phyloP scores from a whole-genome alignment of 768 basidiomycete species.

The Trametopsis cervina region DNA sequence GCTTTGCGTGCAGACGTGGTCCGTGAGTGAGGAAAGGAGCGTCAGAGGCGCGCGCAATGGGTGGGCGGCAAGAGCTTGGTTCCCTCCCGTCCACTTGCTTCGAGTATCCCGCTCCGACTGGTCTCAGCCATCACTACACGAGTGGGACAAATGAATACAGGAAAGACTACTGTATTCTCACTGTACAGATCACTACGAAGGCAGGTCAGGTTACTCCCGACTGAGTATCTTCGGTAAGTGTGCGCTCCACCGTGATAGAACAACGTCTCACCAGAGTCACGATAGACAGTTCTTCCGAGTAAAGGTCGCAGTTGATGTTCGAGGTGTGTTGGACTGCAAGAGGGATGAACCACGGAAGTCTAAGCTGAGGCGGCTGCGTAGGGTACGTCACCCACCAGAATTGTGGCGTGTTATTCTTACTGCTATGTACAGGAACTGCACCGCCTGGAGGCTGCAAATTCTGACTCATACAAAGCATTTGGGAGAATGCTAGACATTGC shows the following conservation, averaged over 20 bases:
- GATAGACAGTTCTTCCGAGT: constrained; percentile 58
- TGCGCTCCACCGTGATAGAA: neutral
- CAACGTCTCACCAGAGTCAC: constrained; percentile 4
- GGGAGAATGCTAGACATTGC: constrained; percentile 56
- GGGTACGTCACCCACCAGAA: constrained; percentile 40
- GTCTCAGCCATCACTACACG: too few species aligned
- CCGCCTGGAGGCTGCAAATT: constrained; percentile 44
- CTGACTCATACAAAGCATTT: constrained; percentile 43
- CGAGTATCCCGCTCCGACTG: too few species aligned
- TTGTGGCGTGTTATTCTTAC: too few species aligned
- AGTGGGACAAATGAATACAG: neutral
- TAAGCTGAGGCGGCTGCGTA: constrained; percentile 44
- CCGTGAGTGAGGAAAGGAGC: too few species aligned
- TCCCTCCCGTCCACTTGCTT: too few species aligned
- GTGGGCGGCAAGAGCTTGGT: too few species aligned
- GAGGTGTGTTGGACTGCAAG: constrained; percentile 30
- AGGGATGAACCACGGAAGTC: constrained; percentile 23
- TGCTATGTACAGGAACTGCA: neutral
- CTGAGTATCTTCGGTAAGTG: constrained; percentile 38
- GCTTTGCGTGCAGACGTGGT: too few species aligned
- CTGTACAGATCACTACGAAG: constrained; percentile 35
- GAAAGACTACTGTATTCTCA: constrained; percentile 17
- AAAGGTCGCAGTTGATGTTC: constrained; percentile 51
- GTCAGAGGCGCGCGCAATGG: too few species aligned
- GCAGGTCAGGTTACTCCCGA: constrained; percentile 37